A percentile compares a stretch with the other conserved stretches of the same genome.
phyloP scores from a whole-genome alignment of 768 basidiomycete species.

The Glaciozyma antarctica region DNA sequence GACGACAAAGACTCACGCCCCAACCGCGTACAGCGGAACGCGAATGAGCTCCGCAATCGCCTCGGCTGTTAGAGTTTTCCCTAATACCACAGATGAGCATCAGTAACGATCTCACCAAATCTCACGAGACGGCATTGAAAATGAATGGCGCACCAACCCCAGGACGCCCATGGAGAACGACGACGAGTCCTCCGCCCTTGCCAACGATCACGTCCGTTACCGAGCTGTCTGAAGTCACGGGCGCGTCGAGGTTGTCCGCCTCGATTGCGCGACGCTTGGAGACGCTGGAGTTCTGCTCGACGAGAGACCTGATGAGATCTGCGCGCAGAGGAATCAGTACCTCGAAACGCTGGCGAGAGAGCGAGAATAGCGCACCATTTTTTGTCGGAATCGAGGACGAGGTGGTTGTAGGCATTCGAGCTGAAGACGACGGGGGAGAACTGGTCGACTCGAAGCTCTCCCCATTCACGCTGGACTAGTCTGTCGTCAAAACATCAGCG shows the following conservation, averaged over 20 bases:
- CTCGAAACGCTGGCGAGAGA: no score
- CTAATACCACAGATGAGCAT: constrained; percentile 47
- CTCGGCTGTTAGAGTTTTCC: constrained; percentile 91
- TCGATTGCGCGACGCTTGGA: not conserved
- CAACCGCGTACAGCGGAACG: constrained; percentile 38
- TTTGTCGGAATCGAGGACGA: constrained; percentile 43
- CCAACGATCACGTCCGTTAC: constrained; percentile 51
- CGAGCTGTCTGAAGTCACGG: not conserved
- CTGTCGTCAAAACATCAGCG: not conserved
- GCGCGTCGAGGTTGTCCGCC: not conserved
- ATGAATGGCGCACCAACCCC: not conserved
- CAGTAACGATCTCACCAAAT: no score
- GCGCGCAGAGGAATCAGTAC: constrained; percentile 36
- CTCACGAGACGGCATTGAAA: not conserved
- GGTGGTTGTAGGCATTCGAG: constrained; percentile 51
- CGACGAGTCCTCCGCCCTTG: constrained; percentile 55
- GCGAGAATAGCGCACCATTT: not conserved
- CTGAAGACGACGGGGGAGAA: constrained; percentile 52
- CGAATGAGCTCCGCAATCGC: constrained; percentile 99
- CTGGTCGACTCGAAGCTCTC: constrained; percentile 42
- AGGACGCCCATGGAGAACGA: constrained; percentile 38
- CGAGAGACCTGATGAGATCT: constrained; percentile 50
- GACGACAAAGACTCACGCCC: constrained; percentile 41
- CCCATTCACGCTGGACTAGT: constrained; percentile 12
- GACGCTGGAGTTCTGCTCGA: constrained; percentile 49